Evolutionary conservation across 352 stramenopile genomes (phyloP), one percentile per base, ranked within the genome.

Genomic region (Pythium angustatum): DNA sequence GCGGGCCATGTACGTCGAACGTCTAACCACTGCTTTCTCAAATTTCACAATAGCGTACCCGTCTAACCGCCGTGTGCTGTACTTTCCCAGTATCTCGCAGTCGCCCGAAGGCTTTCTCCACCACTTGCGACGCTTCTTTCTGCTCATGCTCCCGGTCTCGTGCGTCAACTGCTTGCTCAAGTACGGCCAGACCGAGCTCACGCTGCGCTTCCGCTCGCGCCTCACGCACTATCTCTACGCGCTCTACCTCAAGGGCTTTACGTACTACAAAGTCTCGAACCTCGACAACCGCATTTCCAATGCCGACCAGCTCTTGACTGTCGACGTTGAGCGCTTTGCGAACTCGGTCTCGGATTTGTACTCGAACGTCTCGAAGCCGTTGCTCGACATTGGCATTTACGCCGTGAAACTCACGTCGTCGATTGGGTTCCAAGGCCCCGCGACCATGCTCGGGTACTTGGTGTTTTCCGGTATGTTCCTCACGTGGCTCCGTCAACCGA

Each of bases 221-320:
- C 75, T 97, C 12, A 96, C 88, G 4, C 74, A 65, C 54, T 75
- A 95, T 58, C 62, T 97, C 27, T 94, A 96, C 76, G 72, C 63
- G 30, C 82, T 93, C 40, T 97, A 96, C 68, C 72, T 96, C 58
- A 84, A 90, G 62, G 84, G 84, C 2, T 96, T 96, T 56, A 87
- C 89, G 49, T 96, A 93, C 75, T 97, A 96, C 79, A 93, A 94
- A 52, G 85, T 96, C 44, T 91, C 89, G 7, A 96, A 97, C 66
- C 63, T 96, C 40, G 89, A 96, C 71, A 90, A 86, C 57, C 86
- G 88, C 48, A 90, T 97, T 50, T 79, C 83, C 11, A 95, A 97
- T 66, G 83, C 88, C 5, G 90, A 97, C 63, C 88, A 97, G 62
- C 62, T 93, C 17, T 75, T 96, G 10, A 94, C 88, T 10, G 83